Percentiles rank a stretch among this genome's conserved stretches.
These are phyloP conservation scores for Carex sylvatica DNA, from an alignment of 202 grass and related monocot genomes.

Conservation along the genomic window DNA sequence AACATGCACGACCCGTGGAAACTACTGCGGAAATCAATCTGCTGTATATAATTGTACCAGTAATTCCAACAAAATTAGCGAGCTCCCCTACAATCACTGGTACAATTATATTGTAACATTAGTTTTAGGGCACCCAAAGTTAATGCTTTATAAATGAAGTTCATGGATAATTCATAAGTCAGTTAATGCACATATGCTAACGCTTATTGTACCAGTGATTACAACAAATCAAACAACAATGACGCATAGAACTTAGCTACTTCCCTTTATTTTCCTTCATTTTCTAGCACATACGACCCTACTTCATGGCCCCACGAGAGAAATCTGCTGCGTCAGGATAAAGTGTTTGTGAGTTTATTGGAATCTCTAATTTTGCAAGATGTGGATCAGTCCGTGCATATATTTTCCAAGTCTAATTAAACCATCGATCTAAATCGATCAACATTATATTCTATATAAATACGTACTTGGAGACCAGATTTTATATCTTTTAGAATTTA, in stretches of 20 bases:
- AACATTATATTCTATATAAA: too few species aligned
- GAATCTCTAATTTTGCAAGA: neutral
- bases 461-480: too few species aligned
- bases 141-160: neutral
- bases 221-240: neutral
- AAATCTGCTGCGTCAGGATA: neutral
- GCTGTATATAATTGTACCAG: neutral
- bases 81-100: constrained; percentile 92
- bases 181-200: neutral
- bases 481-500: too few species aligned
- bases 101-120: constrained; percentile 13
- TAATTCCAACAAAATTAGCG: constrained; percentile 67
- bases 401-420: too few species aligned
- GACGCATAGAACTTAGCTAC: neutral
- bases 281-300: neutral
- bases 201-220: neutral
- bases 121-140: neutral
- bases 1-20: too few species aligned
- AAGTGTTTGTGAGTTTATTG: neutral
- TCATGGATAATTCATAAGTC: neutral
- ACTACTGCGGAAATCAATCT: too few species aligned
- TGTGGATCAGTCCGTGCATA: too few species aligned
- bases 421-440: too few species aligned
- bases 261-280: neutral
- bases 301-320: neutral